A percentile compares a stretch with the other conserved stretches of the same genome.
These are phyloP conservation scores for Trichoderma reesei DNA, from an alignment of 495 filamentous ascomycete species.

Conservation along the genomic window DNA sequence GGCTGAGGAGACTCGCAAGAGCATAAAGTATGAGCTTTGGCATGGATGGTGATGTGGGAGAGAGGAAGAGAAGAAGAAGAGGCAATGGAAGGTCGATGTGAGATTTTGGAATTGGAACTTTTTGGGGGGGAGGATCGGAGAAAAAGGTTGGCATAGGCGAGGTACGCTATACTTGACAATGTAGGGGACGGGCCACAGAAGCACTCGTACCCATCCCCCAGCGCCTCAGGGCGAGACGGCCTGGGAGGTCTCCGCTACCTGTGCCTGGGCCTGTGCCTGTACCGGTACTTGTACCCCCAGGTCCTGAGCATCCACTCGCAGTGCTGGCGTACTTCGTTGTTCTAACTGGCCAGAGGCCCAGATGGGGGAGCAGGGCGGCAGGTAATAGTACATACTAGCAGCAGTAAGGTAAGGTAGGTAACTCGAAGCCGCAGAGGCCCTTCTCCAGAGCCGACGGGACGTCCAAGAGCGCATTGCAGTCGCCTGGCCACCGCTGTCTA, in stretches of 20 bases:
- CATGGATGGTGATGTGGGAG: not conserved
- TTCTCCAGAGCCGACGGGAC: not conserved
- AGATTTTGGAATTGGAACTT: slow-evolving; percentile 1
- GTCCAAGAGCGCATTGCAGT: not conserved
- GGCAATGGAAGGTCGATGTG: not conserved
- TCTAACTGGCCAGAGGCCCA: no score
- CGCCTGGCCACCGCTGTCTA: not conserved
- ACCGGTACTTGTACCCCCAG: no score
- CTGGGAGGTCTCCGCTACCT: not conserved
- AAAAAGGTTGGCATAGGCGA: not conserved
- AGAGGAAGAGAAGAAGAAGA: slow-evolving; percentile 1
- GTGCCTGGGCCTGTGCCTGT: no score
- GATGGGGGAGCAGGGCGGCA: no score
- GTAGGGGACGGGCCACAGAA: not conserved
- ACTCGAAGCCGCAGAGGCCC: not conserved
- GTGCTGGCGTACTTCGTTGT: no score
- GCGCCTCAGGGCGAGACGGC: not conserved
- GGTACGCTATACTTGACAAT: not conserved
- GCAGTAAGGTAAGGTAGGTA: no score
- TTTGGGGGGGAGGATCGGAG: slow-evolving; percentile 1
- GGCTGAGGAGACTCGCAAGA: not conserved
- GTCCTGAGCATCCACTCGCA: no score
- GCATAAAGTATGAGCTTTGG: not conserved
- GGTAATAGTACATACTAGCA: not conserved
- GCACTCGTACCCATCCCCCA: not conserved